Conservation (phyloP, 192 early-diverging fungal genomes). For the Chytriomyces sp. region DNA sequence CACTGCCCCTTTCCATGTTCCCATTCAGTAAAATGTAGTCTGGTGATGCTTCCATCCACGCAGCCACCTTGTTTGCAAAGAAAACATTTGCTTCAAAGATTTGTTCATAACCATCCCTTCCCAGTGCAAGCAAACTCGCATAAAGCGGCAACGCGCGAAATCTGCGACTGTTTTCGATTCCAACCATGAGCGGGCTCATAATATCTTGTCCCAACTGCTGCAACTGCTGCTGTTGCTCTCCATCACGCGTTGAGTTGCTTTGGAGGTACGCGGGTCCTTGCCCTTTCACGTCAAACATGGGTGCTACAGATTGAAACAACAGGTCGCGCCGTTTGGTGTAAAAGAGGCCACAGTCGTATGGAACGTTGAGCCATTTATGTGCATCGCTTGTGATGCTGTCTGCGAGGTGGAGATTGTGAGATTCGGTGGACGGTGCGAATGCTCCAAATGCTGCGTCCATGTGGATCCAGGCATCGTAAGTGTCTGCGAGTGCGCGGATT, state of each 20-base stretch:
- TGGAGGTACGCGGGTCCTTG: conserved; percentile 37
- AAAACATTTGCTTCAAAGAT: conserved; percentile 56
- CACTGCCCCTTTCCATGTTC: neutral
- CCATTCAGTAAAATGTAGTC: conserved; percentile 33
- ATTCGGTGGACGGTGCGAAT: conserved; percentile 46
- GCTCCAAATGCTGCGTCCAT: conserved; percentile 71
- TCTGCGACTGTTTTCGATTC: conserved; percentile 67
- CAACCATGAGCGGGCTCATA: conserved; percentile 54
- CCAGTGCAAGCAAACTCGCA: conserved; percentile 56
- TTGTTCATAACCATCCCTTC: conserved; percentile 52
- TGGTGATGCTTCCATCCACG: conserved; percentile 49
- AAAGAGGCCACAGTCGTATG: conserved; percentile 67
- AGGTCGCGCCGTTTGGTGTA: conserved; percentile 22
- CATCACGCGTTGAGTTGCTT: conserved; percentile 49
- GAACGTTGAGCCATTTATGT: conserved; percentile 71
- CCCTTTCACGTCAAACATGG: neutral
- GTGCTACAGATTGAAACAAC: neutral
- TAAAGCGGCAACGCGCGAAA: conserved; percentile 66
- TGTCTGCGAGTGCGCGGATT: conserved; percentile 47
- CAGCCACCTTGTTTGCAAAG: conserved; percentile 50
- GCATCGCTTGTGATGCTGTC: conserved; percentile 65
- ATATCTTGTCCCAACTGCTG: conserved; percentile 19
- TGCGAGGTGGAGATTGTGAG: conserved; percentile 34
- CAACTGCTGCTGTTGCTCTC: neutral
- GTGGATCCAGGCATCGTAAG: conserved; percentile 59